Percentiles rank a stretch among this genome's conserved stretches.
Conservation (phyloP, 805 yeast genomes). For the Ogataea allantospora region DNA sequence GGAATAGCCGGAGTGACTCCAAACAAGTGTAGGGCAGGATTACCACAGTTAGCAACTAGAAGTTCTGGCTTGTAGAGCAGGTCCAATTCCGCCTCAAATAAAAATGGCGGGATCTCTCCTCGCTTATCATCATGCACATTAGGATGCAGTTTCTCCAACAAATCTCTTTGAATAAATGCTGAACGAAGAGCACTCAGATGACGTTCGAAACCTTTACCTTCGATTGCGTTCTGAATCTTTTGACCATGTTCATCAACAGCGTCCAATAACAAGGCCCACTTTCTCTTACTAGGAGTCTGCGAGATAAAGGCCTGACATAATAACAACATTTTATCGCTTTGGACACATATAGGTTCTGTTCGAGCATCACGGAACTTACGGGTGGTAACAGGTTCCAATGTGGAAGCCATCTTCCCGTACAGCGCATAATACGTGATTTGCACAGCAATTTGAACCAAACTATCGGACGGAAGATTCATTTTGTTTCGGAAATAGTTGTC, state of each 20-base stretch:
- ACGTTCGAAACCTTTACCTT: conserved; percentile 69
- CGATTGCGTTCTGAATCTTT: conserved; percentile 50
- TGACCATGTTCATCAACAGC: conserved; percentile 52
- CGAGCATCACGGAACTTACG: conserved; percentile 66
- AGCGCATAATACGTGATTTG: conserved; percentile 55
- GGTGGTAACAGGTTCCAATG: conserved; percentile 56
- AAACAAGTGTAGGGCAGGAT: conserved; percentile 55
- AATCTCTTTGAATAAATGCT: conserved; percentile 48
- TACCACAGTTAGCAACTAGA: conserved; percentile 55
- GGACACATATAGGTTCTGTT: conserved; percentile 67
- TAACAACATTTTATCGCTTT: conserved; percentile 48
- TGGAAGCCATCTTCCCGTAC: conserved; percentile 45
- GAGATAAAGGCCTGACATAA: conserved; percentile 66
- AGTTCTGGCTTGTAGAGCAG: conserved; percentile 37
- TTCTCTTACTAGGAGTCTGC: conserved; percentile 41
- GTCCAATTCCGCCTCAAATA: conserved; percentile 43
- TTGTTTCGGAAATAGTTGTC: conserved; percentile 35
- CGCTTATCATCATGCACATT: conserved; percentile 36
- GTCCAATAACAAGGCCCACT: conserved; percentile 49
- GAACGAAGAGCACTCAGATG: conserved; percentile 66
- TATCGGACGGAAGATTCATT: conserved; percentile 46
- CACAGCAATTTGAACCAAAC: conserved; percentile 49
- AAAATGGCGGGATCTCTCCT: conserved; percentile 38
- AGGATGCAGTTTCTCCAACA: conserved; percentile 45
- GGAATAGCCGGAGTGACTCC: conserved; percentile 62